Percentiles rank a stretch among this genome's conserved stretches.
phyloP scores from a whole-genome alignment of 306 rosid genomes.

The Quercus agrifolia region DNA sequence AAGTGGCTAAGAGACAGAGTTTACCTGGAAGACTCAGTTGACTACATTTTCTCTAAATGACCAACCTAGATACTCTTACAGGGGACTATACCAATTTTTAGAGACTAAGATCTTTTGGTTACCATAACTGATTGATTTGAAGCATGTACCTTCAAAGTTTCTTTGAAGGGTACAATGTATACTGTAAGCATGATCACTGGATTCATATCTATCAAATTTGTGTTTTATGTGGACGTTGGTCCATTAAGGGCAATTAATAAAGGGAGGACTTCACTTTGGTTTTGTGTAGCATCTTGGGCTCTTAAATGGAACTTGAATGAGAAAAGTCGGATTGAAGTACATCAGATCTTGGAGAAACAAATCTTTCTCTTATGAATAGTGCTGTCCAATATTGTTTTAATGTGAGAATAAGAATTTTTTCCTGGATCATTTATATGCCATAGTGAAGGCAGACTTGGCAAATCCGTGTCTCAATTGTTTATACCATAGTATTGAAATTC shows the following conservation, averaged over 20 bases:
- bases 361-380: not conserved
- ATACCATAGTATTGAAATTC: not conserved
- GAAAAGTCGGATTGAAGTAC: conserved; percentile 4
- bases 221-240: conserved; percentile 3
- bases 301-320: not conserved
- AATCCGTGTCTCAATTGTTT: not conserved
- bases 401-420: not conserved
- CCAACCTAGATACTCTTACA: not conserved
- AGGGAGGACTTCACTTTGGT: not conserved
- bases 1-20: not conserved
- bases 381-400: not conserved
- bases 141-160: conserved; percentile 1
- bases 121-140: not conserved
- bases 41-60: not conserved
- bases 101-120: not conserved
- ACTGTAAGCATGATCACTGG: not conserved
- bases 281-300: conserved; percentile 2
- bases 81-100: not conserved
- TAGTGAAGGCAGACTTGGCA: conserved; percentile 2
- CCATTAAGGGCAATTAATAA: not conserved
- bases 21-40: not conserved
- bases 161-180: not conserved
- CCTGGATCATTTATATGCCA: not conserved
- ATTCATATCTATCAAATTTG: not conserved
- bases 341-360: conserved; percentile 6